Evolutionary conservation across 202 grass and related monocot species (phyloP).

Genomic region (Setaria italica): DNA sequence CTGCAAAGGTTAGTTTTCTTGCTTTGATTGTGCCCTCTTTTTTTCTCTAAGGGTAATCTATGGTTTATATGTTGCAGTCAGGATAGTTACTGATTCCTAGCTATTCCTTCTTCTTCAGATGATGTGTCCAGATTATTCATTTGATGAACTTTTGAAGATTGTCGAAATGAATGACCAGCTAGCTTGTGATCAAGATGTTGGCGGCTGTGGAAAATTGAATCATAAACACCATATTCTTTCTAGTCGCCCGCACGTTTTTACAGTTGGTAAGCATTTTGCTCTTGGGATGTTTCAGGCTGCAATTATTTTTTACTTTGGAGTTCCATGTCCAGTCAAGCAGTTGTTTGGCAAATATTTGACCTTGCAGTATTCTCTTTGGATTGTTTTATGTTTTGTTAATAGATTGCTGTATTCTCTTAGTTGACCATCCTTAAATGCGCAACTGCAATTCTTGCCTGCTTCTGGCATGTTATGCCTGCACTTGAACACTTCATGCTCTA

Average conservation of each 20-base stretch:
- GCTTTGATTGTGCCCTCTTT: slow-evolving; percentile 30
- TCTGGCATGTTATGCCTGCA: slow-evolving; percentile 16
- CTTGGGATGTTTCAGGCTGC: slow-evolving; percentile 4
- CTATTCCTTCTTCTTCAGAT: slow-evolving; percentile 55
- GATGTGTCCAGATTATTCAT: slow-evolving; percentile 78
- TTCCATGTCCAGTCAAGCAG: background rate
- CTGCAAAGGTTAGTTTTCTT: slow-evolving; percentile 69
- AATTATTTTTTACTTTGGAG: background rate
- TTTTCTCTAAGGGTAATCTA: background rate
- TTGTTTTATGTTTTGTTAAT: slow-evolving; percentile 11
- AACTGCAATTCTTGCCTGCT: slow-evolving; percentile 34
- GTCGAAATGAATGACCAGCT: slow-evolving; percentile 92
- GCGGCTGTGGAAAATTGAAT: slow-evolving; percentile 83
- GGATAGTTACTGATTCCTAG: slow-evolving; percentile 29
- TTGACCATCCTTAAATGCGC: slow-evolving; percentile 24
- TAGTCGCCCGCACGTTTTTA: slow-evolving; percentile 88
- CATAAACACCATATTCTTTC: slow-evolving; percentile 95
- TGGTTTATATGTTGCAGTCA: slow-evolving; percentile 2
- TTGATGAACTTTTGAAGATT: slow-evolving; percentile 92
- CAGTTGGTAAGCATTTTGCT: slow-evolving; percentile 71
- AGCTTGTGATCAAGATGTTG: slow-evolving; percentile 82
- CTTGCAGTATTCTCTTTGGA: background rate
- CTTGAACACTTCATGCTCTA: slow-evolving; percentile 3
- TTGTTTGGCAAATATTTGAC: slow-evolving; percentile 33
- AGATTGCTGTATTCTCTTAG: slow-evolving; percentile 15